Evolutionary conservation across 495 filamentous ascomycete species (phyloP).

Genomic region (Massariosphaeria phaeospora): DNA sequence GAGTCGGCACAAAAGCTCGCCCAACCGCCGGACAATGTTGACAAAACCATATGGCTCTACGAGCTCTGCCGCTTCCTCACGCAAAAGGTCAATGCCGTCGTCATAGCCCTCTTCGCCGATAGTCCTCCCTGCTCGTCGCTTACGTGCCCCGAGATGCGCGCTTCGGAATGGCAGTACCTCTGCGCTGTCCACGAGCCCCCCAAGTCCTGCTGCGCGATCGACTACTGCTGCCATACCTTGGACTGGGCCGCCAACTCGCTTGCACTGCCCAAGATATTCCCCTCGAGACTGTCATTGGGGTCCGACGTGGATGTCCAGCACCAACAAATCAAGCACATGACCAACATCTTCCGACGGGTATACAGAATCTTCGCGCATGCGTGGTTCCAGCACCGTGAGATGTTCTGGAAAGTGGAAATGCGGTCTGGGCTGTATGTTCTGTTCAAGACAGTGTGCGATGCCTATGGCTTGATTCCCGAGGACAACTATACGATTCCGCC

Average conservation of each 20-base stretch:
- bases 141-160: conserved; percentile 97
- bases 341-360: conserved; percentile 87
- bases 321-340: conserved; percentile 70
- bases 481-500: conserved; percentile 94
- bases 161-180: conserved; percentile 96
- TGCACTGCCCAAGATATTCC: conserved; percentile 86
- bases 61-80: conserved; percentile 94
- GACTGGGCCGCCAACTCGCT: conserved; percentile 93
- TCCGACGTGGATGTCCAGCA: conserved; percentile 40
- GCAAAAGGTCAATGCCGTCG: conserved; percentile 83
- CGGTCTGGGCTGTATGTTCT: conserved; percentile 85
- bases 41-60: conserved; percentile 89
- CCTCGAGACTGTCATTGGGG: conserved; percentile 72
- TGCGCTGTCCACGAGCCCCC: conserved; percentile 95
- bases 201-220: conserved; percentile 93
- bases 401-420: conserved; percentile 95
- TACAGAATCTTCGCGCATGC: conserved; percentile 98
- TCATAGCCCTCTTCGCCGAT: conserved; percentile 89
- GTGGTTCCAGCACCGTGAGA: conserved; percentile 91
- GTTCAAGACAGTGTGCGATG: conserved; percentile 94
- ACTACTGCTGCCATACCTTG: conserved; percentile 97
- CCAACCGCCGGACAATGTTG: conserved; percentile 70
- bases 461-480: conserved; percentile 78
- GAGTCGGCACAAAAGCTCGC: conserved; percentile 68
- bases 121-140: conserved; percentile 74